Conservation (phyloP, 306 rosid species). For the Cicer bijugum region DNA sequence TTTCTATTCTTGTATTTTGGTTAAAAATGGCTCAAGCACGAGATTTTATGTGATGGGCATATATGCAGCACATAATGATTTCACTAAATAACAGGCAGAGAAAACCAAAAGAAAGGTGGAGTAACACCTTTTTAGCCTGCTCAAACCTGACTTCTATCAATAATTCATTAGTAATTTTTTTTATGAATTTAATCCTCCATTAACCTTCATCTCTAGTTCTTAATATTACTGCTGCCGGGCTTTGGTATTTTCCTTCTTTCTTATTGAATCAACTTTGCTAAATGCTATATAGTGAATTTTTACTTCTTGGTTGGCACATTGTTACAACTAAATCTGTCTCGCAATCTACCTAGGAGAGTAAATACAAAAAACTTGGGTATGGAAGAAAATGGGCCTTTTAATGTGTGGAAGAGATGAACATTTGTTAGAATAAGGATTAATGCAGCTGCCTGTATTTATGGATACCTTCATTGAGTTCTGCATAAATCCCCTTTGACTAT, state of each 20-base stretch:
- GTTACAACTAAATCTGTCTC: conserved; percentile 22
- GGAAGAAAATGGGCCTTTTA: conserved; percentile 6
- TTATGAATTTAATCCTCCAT: conserved; percentile 13
- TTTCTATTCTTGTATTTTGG: conserved; percentile 34
- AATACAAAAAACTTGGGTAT: background rate
- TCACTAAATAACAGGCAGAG: background rate
- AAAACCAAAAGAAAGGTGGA: conserved; percentile 22
- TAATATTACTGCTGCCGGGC: background rate
- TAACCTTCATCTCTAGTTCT: background rate
- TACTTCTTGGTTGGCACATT: conserved; percentile 28
- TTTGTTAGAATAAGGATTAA: conserved; percentile 10
- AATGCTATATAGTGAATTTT: background rate
- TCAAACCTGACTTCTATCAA: conserved; percentile 19
- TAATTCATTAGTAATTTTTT: background rate
- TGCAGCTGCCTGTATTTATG: background rate
- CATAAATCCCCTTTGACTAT: background rate
- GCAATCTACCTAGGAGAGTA: conserved; percentile 10
- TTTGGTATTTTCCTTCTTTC: conserved; percentile 28
- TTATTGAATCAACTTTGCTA: conserved; percentile 4
- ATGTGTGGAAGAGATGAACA: conserved; percentile 1
- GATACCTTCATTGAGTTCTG: background rate
- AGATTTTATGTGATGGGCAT: conserved; percentile 8
- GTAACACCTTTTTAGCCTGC: conserved; percentile 26
- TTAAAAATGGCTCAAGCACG: conserved; percentile 27
- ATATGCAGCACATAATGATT: conserved; percentile 22